phyloP scores from a whole-genome alignment of 2,329 filamentous ascomycete species.

The Cytospora paraplurivora region DNA sequence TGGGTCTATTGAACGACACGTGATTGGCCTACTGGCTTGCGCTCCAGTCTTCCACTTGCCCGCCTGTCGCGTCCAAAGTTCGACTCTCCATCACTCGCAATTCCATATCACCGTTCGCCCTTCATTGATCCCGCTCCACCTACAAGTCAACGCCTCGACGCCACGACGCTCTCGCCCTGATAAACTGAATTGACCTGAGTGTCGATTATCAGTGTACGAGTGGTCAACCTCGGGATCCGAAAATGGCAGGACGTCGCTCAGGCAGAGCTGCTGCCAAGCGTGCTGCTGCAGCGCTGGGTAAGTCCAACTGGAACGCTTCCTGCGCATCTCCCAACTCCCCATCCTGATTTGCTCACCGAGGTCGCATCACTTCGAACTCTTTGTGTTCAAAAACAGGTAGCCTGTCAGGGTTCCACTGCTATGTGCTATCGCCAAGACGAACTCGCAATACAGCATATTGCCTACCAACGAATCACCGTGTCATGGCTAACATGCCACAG shows the following conservation, averaged over 20 bases:
- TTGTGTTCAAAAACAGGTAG: background rate
- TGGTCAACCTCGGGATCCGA: background rate
- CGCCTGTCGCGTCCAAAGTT: conserved; percentile 11
- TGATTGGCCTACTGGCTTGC: conserved; percentile 3
- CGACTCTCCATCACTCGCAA: background rate
- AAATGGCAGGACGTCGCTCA: conserved; percentile 42
- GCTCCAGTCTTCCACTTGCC: conserved; percentile 13
- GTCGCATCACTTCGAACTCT: background rate
- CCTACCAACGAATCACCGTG: background rate
- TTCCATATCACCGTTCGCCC: background rate
- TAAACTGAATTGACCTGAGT: background rate
- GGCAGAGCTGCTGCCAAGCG: conserved; percentile 48
- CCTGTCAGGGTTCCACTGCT: background rate
- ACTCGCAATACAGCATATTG: background rate
- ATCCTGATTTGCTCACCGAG: background rate
- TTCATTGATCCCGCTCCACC: background rate
- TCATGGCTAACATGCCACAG: conserved; percentile 35
- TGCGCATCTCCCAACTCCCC: background rate
- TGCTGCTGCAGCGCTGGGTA: conserved; percentile 47
- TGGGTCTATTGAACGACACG: background rate
- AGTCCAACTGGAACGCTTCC: conserved; percentile 24
- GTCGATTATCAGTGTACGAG: background rate
- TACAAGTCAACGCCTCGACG: background rate
- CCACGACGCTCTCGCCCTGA: background rate
- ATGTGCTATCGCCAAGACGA: background rate